phyloP scores from a whole-genome alignment of 345 rosid species.

The Citrus mangshanensis region DNA sequence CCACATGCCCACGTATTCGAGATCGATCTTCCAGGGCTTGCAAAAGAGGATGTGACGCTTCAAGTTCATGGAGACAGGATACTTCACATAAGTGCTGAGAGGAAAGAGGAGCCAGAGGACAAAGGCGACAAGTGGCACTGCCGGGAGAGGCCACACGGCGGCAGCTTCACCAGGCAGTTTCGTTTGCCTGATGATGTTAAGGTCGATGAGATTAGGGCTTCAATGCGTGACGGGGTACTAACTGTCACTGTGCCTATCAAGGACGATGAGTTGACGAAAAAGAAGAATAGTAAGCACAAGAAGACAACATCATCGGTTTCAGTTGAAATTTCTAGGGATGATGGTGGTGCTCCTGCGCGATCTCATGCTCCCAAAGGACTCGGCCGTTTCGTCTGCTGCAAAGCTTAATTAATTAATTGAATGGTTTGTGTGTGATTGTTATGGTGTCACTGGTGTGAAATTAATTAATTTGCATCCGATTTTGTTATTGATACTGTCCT shows the following conservation, averaged over 20 bases:
- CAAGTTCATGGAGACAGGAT: slow-evolving; percentile 22
- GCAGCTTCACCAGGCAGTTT: slow-evolving; percentile 28
- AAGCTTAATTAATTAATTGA: slow-evolving; percentile 17
- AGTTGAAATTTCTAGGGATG: slow-evolving; percentile 22
- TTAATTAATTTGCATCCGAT: too few species aligned
- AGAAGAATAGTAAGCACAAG: not conserved
- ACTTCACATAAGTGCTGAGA: slow-evolving; percentile 21
- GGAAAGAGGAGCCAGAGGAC: slow-evolving; percentile 20
- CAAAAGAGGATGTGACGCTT: slow-evolving; percentile 39
- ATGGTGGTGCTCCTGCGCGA: not conserved
- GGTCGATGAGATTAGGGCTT: slow-evolving; percentile 37
- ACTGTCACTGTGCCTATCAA: slow-evolving; percentile 31
- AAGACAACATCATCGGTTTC: not conserved
- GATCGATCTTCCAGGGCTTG: slow-evolving; percentile 38
- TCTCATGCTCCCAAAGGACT: slow-evolving; percentile 19
- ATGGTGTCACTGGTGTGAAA: too few species aligned
- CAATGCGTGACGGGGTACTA: slow-evolving; percentile 37
- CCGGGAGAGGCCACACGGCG: slow-evolving; percentile 21
- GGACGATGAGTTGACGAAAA: not conserved
- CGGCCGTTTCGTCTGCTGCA: slow-evolving; percentile 40
- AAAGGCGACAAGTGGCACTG: slow-evolving; percentile 36
- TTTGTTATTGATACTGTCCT: too few species aligned
- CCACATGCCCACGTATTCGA: slow-evolving; percentile 29
- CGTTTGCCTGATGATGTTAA: slow-evolving; percentile 31
- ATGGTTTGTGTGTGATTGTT: too few species aligned